Base-by-base conservation (phyloP, 805 yeast genomes). In the Candida ponderosae region DNA sequence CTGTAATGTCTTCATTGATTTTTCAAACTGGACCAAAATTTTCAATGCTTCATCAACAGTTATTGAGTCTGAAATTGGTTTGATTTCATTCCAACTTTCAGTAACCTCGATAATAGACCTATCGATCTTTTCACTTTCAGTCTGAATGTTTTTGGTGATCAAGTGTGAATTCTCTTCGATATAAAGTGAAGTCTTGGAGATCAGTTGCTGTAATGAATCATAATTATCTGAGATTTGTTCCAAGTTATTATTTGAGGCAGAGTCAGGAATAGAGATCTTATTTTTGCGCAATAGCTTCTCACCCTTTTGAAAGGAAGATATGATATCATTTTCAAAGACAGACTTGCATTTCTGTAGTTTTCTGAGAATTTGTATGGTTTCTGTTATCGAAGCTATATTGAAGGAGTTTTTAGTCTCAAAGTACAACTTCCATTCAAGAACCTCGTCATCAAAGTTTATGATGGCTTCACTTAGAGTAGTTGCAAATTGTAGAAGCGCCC, bases 151-250 rank as follows among this genome's bases (percentile, higher is more conserved):
- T 14, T 70, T 60, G 1, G 60, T 40, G 13, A 78, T 62, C 0
- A 61, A 44, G n/a, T 67, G 72, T 8, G 56, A 42, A 37, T 74
- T 67, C 0, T 61, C 59, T 8, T 63, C 58, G 7, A 83, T 59
- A 3, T 62, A 42, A 2, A 38, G 42, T 9, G 57, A 50, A 44
- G 73, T 63, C 29, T 51, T 46, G 4, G 44, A 43, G 31, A 70
- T 36, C 10, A 73, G 51, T 28, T 72, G 63, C 1, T 45, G 36
- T 24, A 79, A 49, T 2, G 75, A 61, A 1, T 59, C 47, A 37
- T 66, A 51, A 37, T 73, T 76, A 35, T 62, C 64, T 13, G 72
- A 76, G 0, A 85, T 39, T 45, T 85, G 94, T 30, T 82, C 93
- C 33, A 62, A 62, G 7, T 14, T 24, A 7, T 8, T 24, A 13